These are phyloP conservation scores for Pseudocercospora eumusae DNA, from an alignment of 2,329 filamentous ascomycete genomes.

Conservation along the genomic window DNA sequence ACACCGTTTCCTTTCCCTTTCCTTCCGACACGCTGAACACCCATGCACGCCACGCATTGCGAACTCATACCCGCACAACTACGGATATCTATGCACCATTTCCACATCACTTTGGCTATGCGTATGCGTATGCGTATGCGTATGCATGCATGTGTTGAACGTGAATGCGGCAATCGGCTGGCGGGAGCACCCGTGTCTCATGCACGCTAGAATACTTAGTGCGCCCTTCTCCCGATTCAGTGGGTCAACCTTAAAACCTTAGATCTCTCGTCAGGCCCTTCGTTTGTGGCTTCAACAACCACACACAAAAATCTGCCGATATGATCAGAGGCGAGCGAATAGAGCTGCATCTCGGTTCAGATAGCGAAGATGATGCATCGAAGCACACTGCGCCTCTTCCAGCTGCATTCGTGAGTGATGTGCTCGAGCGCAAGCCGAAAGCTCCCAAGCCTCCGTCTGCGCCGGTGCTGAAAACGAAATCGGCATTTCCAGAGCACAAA, in stretches of 20 bases:
- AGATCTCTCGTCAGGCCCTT: not conserved
- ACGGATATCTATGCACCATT: not conserved
- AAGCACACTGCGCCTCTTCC: constrained; percentile 20
- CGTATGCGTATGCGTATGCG: no score
- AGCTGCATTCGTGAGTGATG: constrained; percentile 65
- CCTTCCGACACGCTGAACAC: not conserved
- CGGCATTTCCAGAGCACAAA: constrained; percentile 86
- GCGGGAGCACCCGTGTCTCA: not conserved
- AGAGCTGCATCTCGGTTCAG: constrained; percentile 58
- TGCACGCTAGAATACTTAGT: not conserved
- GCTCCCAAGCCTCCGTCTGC: constrained; percentile 63
- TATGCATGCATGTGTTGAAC: not conserved
- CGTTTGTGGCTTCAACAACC: constrained; percentile 1
- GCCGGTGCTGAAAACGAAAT: constrained; percentile 58
- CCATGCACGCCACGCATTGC: not conserved
- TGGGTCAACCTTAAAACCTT: constrained; percentile 7
- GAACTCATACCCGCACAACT: not conserved
- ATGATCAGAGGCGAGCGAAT: constrained; percentile 62
- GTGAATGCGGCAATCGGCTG: not conserved
- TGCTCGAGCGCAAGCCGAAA: constrained; percentile 70
- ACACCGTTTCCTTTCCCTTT: no score
- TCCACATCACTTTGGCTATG: no score
- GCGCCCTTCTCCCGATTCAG: not conserved
- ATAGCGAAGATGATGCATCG: constrained; percentile 37
- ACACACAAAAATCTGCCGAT: constrained; percentile 12